These are phyloP conservation scores for Paspalum notatum DNA, from an alignment of 176 grass and related monocot genomes.

Conservation along the genomic window DNA sequence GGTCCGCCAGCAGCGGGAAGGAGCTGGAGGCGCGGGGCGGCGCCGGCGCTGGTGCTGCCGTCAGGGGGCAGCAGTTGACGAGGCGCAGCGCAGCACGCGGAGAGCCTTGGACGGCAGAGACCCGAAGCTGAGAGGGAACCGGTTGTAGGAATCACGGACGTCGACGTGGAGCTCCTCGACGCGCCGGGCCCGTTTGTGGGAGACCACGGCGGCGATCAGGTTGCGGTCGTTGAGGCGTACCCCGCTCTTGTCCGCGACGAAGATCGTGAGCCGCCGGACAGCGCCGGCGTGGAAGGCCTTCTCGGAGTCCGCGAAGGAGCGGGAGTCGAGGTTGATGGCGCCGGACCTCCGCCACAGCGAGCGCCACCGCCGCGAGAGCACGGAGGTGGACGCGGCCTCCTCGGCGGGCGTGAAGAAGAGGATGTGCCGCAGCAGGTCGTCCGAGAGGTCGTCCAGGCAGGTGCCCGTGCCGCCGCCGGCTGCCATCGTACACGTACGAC, in stretches of 20 bases:
- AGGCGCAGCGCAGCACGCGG: not conserved
- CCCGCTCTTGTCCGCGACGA: too few relatives aligned
- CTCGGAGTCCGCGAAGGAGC: not conserved
- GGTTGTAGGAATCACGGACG: not conserved
- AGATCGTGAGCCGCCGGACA: not conserved
- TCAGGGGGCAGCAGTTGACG: not conserved
- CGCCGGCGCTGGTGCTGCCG: not conserved
- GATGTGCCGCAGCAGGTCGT: not conserved
- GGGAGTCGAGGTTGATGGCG: constrained; percentile 9
- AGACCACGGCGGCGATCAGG: not conserved
- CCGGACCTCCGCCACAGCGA: not conserved
- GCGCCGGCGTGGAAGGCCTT: too few relatives aligned
- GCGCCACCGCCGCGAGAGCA: constrained; percentile 8
- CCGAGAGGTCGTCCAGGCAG: not conserved
- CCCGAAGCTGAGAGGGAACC: not conserved
- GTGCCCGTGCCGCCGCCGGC: too few relatives aligned
- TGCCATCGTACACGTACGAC: too few relatives aligned
- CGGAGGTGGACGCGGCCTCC: constrained; percentile 1
- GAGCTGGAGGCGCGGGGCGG: not conserved
- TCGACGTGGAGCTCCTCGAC: constrained; percentile 2
- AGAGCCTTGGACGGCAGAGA: not conserved
- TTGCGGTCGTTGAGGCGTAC: not conserved
- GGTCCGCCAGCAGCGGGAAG: not conserved
- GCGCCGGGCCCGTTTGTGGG: not conserved
- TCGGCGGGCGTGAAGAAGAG: not conserved